Evolutionary conservation across 2,329 filamentous ascomycete species (phyloP).

Genomic region (Grosmannia clavigera): DNA sequence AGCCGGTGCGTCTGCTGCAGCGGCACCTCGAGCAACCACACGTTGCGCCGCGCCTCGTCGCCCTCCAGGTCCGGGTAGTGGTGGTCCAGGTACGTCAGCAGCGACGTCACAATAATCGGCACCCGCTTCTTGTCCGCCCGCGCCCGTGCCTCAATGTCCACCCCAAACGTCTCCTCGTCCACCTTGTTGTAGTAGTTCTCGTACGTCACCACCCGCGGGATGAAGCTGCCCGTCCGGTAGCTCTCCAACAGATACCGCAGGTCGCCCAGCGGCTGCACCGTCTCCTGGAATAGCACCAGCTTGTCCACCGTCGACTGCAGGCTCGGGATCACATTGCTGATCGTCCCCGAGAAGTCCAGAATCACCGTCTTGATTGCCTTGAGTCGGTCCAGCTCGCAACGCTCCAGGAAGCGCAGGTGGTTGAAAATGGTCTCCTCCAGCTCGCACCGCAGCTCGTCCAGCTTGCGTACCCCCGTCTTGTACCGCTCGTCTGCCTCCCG

Average conservation of each 20-base stretch:
- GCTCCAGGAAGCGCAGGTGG: slow-evolving; percentile 90
- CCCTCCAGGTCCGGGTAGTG: slow-evolving; percentile 96
- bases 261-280: slow-evolving; percentile 85
- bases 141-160: slow-evolving; percentile 91
- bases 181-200: slow-evolving; percentile 99
- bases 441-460: slow-evolving; percentile 83
- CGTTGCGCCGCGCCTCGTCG: slow-evolving; percentile 79
- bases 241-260: slow-evolving; percentile 91
- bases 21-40: slow-evolving; percentile 91
- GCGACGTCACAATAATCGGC: slow-evolving; percentile 79
- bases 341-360: slow-evolving; percentile 90
- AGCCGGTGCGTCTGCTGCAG: slow-evolving; percentile 75
- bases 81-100: slow-evolving; percentile 89
- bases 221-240: slow-evolving; percentile 87
- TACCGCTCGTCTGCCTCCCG: slow-evolving; percentile 87
- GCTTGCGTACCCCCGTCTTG: slow-evolving; percentile 70
- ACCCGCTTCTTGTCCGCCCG: slow-evolving; percentile 92
- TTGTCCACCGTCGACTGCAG: slow-evolving; percentile 92
- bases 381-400: slow-evolving; percentile 87
- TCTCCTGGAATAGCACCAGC: slow-evolving; percentile 99
- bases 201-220: slow-evolving; percentile 82
- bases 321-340: slow-evolving; percentile 95
- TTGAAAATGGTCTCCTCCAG: slow-evolving; percentile 92
- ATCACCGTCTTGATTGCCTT: slow-evolving; percentile 98
- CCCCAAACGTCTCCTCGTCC: slow-evolving; percentile 94